Base-by-base conservation (phyloP, 2,329 filamentous ascomycete genomes). In the Hirsutella thompsonii region DNA sequence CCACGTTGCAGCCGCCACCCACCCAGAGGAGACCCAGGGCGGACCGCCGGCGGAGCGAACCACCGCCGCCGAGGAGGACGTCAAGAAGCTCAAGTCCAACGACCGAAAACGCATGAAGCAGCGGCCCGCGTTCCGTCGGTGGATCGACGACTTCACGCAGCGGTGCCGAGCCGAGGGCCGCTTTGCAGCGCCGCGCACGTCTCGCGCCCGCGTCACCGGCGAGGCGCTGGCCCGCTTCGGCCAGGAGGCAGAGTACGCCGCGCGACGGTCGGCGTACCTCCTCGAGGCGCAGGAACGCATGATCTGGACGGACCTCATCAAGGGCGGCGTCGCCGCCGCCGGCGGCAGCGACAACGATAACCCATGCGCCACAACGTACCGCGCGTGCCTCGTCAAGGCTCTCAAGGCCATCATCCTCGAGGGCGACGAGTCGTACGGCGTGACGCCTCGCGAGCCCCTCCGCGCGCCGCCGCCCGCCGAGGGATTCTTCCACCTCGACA, bases 111-210 rank as follows among this genome's bases (percentile, higher is more conserved):
- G 78, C 2, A 65, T 78, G 59, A 55, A 48, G 0, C 63, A 66
- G 33, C 69, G 83, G 0, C 67, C 69, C 0, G 65, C 77, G 21
- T 87, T 77, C 52, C 61, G 63, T 2, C 54, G 56, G 5, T 89
- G 81, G 70, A 55, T 80, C 4, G 66, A 79, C 1, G 72, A 79
- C 5, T 87, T 75, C 46, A 57, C 82, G n/a, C 76, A 78, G 0
- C 52, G 51, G 2, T 72, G 72, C 43, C 61, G 66, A 1, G 57
- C 58, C 1, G 43, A 64, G 20, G 61, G 60, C 0, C 57, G 56
- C 1, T 68, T 64, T 42, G 38, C 51, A 1, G 38, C 46, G 19
- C 49, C 46, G 26, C 49, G 38, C 0, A 47, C 52, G 2, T 56
- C 54, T 2, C 62, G 78, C 19, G 58, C 69, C 6, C 40, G 63